These are phyloP conservation scores for Coemansia sp. DNA, from an alignment of 192 early-diverging fungal species.

Conservation along the genomic window DNA sequence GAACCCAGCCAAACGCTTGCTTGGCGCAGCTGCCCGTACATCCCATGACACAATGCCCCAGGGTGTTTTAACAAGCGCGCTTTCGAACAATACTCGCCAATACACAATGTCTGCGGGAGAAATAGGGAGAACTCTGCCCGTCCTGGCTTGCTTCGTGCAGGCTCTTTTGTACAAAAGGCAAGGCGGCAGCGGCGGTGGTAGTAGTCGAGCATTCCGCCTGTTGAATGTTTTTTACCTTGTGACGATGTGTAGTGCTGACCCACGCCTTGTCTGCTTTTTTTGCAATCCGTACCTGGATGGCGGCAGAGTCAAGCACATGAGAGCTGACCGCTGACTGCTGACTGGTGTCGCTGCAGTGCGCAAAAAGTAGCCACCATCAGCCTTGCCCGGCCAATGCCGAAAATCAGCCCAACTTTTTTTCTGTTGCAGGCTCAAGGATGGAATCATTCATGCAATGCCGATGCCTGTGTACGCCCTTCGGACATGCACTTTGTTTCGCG, in stretches of 20 bases:
- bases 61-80: neutral
- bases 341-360: neutral
- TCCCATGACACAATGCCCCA: neutral
- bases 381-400: neutral
- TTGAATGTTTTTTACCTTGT: neutral
- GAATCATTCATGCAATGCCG: neutral
- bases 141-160: neutral
- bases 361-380: neutral
- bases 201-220: neutral
- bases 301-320: slow-evolving; percentile 8
- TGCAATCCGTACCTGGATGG: slow-evolving; percentile 6
- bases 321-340: slow-evolving; percentile 1
- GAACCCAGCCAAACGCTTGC: neutral
- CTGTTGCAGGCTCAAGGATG: neutral
- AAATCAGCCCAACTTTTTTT: neutral
- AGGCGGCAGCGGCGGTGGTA: too few species aligned
- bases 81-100: neutral
- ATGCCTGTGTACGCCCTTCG: neutral
- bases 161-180: neutral
- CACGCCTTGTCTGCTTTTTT: neutral
- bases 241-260: slow-evolving; percentile 7
- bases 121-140: neutral
- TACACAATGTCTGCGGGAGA: neutral
- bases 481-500: neutral
- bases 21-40: neutral